phyloP scores from a whole-genome alignment of 768 basidiomycete species.

The Rhodocollybia butyracea region DNA sequence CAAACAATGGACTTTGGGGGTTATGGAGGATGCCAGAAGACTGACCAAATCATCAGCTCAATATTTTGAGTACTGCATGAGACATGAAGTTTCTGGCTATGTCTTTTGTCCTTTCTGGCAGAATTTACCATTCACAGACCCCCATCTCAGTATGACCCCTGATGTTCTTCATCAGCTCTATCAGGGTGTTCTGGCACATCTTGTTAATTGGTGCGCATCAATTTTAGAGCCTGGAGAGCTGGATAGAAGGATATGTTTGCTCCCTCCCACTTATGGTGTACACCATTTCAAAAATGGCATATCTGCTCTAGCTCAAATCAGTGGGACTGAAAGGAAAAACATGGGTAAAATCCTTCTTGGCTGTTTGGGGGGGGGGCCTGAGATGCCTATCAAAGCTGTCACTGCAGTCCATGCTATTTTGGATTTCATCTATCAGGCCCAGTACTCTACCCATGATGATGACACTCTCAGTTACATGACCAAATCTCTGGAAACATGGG shows the following conservation, averaged over 20 bases:
- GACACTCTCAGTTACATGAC: background rate
- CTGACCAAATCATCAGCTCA: background rate
- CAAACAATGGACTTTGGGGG: background rate
- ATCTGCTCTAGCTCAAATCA: background rate
- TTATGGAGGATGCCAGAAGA: background rate
- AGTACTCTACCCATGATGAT: background rate
- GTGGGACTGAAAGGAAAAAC: background rate
- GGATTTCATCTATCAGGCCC: background rate
- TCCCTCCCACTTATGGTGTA: constrained; percentile 28
- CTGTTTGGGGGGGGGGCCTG: background rate
- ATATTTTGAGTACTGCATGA: background rate
- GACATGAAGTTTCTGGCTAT: background rate
- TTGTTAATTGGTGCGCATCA: constrained; percentile 31
- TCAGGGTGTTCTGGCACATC: constrained; percentile 44
- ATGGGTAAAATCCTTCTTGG: background rate
- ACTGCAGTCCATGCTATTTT: background rate
- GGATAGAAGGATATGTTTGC: constrained; percentile 30
- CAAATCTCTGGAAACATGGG: background rate
- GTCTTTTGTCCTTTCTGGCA: constrained; percentile 35
- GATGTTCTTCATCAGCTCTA: constrained; percentile 48
- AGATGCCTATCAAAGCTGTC: background rate
- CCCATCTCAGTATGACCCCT: constrained; percentile 39
- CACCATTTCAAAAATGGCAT: too few species aligned
- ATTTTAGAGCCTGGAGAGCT: constrained; percentile 26
- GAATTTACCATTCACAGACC: constrained; percentile 35